These are phyloP conservation scores for Plectosphaerella sp. DNA, from an alignment of 2,329 filamentous ascomycete genomes.

Conservation along the genomic window DNA sequence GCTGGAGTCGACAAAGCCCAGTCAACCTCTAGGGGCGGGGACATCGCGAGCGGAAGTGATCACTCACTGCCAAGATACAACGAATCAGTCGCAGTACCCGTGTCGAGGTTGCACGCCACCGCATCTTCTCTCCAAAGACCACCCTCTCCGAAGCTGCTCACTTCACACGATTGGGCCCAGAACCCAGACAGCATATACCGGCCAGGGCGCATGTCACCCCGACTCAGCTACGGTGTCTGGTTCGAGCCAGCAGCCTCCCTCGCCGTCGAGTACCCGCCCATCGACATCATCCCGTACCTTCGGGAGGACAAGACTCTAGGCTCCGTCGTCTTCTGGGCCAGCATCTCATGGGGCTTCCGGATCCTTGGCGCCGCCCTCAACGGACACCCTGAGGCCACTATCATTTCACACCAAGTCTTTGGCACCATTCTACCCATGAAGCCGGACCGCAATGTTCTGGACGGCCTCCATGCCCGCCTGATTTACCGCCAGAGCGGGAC, in stretches of 20 bases:
- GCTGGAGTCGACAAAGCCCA: neutral
- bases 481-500: neutral
- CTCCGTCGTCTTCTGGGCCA: neutral
- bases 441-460: neutral
- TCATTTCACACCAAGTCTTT: neutral
- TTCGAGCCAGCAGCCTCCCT: neutral
- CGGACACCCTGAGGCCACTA: neutral
- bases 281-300: conserved; percentile 2
- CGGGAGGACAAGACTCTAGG: neutral
- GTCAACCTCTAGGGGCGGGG: neutral
- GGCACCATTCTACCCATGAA: neutral
- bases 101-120: too few species aligned
- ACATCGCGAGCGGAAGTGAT: too few species aligned
- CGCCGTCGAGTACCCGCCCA: neutral
- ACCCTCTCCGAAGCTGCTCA: too few species aligned
- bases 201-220: neutral
- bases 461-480: conserved; percentile 1
- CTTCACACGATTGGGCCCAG: neutral
- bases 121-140: too few species aligned
- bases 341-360: neutral
- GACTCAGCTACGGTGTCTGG: conserved; percentile 1
- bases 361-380: neutral
- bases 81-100: too few species aligned
- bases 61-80: too few species aligned
- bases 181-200: neutral